A percentile compares a stretch with the other conserved stretches of the same genome.
phyloP scores from a whole-genome alignment of 139 green algal species.

The Auxenochlorella pyrenoidosa region DNA sequence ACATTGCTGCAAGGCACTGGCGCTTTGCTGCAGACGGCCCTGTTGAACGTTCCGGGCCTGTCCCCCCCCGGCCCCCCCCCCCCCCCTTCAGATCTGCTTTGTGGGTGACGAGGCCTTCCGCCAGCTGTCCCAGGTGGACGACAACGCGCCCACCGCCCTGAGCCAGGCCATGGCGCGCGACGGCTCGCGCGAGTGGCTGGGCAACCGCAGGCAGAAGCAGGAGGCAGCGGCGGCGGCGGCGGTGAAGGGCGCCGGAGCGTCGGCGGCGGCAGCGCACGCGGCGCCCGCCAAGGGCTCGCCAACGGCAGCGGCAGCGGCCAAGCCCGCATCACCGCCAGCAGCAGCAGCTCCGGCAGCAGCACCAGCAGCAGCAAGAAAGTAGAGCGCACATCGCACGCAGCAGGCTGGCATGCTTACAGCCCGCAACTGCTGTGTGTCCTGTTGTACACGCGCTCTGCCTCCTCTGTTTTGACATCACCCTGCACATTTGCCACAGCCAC shows the following conservation, averaged over 20 bases:
- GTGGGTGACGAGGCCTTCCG: constrained; percentile 64
- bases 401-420: neutral
- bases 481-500: neutral
- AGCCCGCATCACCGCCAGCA: neutral
- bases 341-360: neutral
- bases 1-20: too few species aligned
- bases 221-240: neutral
- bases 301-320: constrained; percentile 17
- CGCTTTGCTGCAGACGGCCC: too few species aligned
- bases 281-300: neutral
- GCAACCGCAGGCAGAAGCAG: constrained; percentile 35
- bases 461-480: neutral
- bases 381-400: too few species aligned
- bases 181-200: constrained; percentile 50
- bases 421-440: neutral
- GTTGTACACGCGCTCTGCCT: neutral
- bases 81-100: constrained; percentile 59
- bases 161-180: constrained; percentile 48
- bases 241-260: neutral
- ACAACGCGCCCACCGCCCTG: constrained; percentile 43
- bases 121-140: constrained; percentile 53
- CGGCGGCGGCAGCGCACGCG: neutral
- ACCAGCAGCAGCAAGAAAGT: neutral
- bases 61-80: too few species aligned
- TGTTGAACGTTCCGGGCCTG: too few species aligned